Base-by-base conservation (phyloP, 371 early-diverging fungal genomes). In the Choanephora cucurbitarum region DNA sequence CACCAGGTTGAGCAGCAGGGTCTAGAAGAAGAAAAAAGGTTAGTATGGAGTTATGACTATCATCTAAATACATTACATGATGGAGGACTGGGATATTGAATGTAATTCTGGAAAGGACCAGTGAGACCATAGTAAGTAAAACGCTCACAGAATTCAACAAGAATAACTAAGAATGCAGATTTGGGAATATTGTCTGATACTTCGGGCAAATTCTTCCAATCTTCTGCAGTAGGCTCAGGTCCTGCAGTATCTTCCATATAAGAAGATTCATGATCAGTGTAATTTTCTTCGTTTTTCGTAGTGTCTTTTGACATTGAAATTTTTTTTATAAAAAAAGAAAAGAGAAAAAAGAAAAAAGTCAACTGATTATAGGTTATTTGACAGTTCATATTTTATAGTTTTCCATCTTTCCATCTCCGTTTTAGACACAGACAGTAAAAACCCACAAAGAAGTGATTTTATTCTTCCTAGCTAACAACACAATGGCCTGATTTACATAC, bases 101-200 rank as follows among this genome's bases (percentile, higher is more conserved):
- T 76, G 55, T 87, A 87, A 52, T 84, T 84, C 53, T 85, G 84
- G 65, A 87, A 85, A 2, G 81, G 81, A 6, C 81, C 85, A 18
- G 72, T 70, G 15, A 88, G 57, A 33, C 88, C 86, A 58, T 88
- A 89, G 69, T 79, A 91, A 7, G 87, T 78, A 58, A 88, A 88
- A 21, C 91, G 82, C 64, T 91, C 91, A 67, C 86, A 86, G 39
- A 91, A 84, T 66, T 90, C 91, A 28, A 83, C 83, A 33, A 79
- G 44, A 34, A 91, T 73, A 23, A 91, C 82, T 17, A 90, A 66
- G 52, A 67, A 77, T 8, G 85, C 83, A 2, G 84, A 65, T 5
- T 57, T 22, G 0, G 85, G 85, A 6, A 86, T 52, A 2, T 48
- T 49, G 57, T 86, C 86, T 21, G 70, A 56, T 2, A 80, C 81